Evolutionary conservation across 2,329 filamentous ascomycete genomes (phyloP), one percentile per base, ranked within the genome.

Genomic region (Phaeosphaeriaceae sp.): DNA sequence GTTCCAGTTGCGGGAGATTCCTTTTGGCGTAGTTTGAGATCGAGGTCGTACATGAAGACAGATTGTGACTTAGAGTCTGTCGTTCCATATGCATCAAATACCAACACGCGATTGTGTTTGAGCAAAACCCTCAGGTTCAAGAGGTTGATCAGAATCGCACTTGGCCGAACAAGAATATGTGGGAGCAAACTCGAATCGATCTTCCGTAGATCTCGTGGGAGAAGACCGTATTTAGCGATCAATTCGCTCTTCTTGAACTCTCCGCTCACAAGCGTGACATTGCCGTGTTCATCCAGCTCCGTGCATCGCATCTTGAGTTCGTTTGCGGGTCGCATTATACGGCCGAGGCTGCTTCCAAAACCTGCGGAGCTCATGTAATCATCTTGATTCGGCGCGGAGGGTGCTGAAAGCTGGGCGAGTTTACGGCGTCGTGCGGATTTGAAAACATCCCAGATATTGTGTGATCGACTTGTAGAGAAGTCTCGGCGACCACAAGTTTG

Each of bases 191-290:
- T 96, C 12, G 92, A 97, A 73, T 99, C 94, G 67, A 99, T 97
- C 76, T 99, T 99, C 64, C 94, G 89, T 48, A 99, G 80, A 78
- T 99, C 94, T 54, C 94, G 92, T 47, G 94, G 93, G 40, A 97
- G 83, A 20, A 97, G 83, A 34, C 92, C 92, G 71, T 96, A 97
- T 89, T 94, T 97, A 44, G 92, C 92, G 73, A 97, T 97, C 38
- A 99, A 80, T 77, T 99, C 94, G 66, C 87, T 94, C 81, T 99
- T 99, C 77, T 94, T 95, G 75, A 97, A 97, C 74, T 97, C 94
- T 50, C 92, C 91, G 69, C 95, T 95, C 16, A 96, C 89, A 49
- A 97, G 79, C 16, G 93, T 95, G 20, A 97, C 92, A 63, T 95
- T 89, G 33, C 94, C 94, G 66, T 90, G 85, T 71, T 92, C 91